Percentiles rank a stretch among this genome's conserved stretches.
Evolutionary conservation across 2,329 filamentous ascomycete genomes (phyloP).

Genomic region (Exophiala sp.): DNA sequence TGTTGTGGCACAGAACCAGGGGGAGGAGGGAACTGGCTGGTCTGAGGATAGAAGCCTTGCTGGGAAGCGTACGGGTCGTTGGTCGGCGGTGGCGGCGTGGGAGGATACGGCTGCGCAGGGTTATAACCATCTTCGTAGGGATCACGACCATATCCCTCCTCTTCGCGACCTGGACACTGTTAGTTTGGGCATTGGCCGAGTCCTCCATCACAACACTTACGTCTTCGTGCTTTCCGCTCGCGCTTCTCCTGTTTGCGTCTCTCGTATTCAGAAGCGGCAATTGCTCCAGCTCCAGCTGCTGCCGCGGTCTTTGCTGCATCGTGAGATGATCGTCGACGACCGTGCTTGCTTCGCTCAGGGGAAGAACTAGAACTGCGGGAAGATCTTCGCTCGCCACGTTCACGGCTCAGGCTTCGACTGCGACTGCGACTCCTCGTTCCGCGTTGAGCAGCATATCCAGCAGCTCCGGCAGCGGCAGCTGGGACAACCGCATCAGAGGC

Average conservation of each 20-base stretch:
- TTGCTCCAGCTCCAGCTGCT: slow-evolving; percentile 52
- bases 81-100: slow-evolving; percentile 33
- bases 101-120: slow-evolving; percentile 35
- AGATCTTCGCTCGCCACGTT: slow-evolving; percentile 33
- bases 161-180: slow-evolving; percentile 18
- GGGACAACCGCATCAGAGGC: slow-evolving; percentile 38
- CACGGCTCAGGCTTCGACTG: slow-evolving; percentile 42
- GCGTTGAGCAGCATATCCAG: slow-evolving; percentile 28
- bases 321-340: slow-evolving; percentile 37
- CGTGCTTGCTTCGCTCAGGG: slow-evolving; percentile 34
- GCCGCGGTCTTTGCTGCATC: slow-evolving; percentile 50
- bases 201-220: slow-evolving; percentile 15
- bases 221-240: slow-evolving; percentile 40
- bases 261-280: slow-evolving; percentile 53
- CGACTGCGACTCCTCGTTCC: slow-evolving; percentile 43
- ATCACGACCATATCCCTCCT: slow-evolving; percentile 29
- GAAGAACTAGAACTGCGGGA: slow-evolving; percentile 33
- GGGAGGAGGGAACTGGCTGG: slow-evolving; percentile 41
- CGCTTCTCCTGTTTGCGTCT: slow-evolving; percentile 53
- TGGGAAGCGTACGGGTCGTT: slow-evolving; percentile 31
- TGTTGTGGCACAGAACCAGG: slow-evolving; percentile 30
- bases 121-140: slow-evolving; percentile 40
- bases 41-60: slow-evolving; percentile 38
- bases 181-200: slow-evolving; percentile 4
- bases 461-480: slow-evolving; percentile 32